These are phyloP conservation scores for Fragilaria radians DNA, from an alignment of 108 stramenopile genomes.

Conservation along the genomic window DNA sequence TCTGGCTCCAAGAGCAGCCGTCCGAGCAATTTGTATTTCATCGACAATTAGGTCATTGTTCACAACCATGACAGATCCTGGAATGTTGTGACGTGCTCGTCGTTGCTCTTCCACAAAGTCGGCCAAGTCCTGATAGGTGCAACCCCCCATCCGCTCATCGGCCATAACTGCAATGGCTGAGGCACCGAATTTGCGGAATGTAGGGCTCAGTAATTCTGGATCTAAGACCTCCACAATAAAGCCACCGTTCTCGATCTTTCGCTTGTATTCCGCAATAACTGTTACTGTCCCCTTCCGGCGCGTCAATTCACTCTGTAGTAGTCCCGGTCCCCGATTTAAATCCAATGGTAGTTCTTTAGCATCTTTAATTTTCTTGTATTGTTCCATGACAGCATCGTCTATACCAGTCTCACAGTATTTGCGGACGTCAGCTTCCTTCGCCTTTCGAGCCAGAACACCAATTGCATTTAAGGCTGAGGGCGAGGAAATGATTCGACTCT, in stretches of 20 bases:
- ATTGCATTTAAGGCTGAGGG: conserved; percentile 43
- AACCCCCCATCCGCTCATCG: conserved; percentile 75
- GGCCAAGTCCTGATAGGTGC: conserved; percentile 58
- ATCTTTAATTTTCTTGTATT: conserved; percentile 48
- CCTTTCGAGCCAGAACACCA: conserved; percentile 74
- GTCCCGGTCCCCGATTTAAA: conserved; percentile 17
- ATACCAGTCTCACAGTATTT: conserved; percentile 59
- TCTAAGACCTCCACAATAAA: conserved; percentile 30
- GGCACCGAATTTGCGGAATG: conserved; percentile 83
- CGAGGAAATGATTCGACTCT: no score
- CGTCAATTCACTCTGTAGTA: conserved; percentile 58
- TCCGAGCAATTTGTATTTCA: conserved; percentile 72
- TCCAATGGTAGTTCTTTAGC: conserved; percentile 2
- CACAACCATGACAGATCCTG: conserved; percentile 73
- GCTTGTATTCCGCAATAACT: conserved; percentile 86
- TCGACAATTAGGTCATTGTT: conserved; percentile 76
- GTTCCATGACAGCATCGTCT: conserved; percentile 53
- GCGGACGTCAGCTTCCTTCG: conserved; percentile 70
- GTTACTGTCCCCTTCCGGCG: conserved; percentile 77
- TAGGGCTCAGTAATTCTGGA: conserved; percentile 39
- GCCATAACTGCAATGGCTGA: conserved; percentile 69
- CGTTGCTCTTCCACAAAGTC: conserved; percentile 64
- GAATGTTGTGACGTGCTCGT: conserved; percentile 55
- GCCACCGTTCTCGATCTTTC: conserved; percentile 32
- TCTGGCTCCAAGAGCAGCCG: conserved; percentile 42